Evolutionary conservation across 75 land plant genomes (phyloP), one percentile per base, ranked within the genome.

Genomic region (Cunninghamia lanceolata): DNA sequence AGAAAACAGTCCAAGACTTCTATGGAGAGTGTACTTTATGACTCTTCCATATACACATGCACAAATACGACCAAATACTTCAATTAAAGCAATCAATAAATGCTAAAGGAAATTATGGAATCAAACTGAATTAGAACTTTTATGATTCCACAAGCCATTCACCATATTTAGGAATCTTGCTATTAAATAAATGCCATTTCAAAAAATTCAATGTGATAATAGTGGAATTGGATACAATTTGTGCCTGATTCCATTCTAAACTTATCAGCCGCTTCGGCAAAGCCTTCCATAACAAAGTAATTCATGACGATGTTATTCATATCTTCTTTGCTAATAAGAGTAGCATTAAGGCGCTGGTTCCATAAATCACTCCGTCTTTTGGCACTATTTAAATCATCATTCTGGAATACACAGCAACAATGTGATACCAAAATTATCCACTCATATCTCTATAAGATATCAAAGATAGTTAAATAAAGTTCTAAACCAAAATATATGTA

Each of bases 301-400:
- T 97, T 97, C 99, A 97, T 97, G 82, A 97, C 96, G 78, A 97
- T 87, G 66, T 91, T 93, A 88, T 97, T 96, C 99, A 97, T 96
- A 78, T 97, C 99, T 86, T 95, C 95, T 85, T 96, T 97, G 89
- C 94, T 87, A 52, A 97, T 91, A 83, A 91, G 94, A 32, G 96
- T 94, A 84, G 93, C 93, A 81, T 88, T 90, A 40, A 97, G 95
- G 86, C 90, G 92, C 85, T 92, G 94, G 86, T 93, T 95, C 99
- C 99, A 97, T 83, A 96, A 98, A 35, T 94, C 98, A 43, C 5
- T 89, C 89, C 88, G 13, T 96, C 93, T 16, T 92, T 90, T 53
- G 96, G 91, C 91, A 94, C 96, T 94, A 93, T 97, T 50, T 98
- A 94, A 50, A 34, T 28, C 19, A 40, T 21, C 78, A 38, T 34